These are phyloP conservation scores for Cladophialophora exuberans DNA, from an alignment of 2,329 filamentous ascomycete species.

Conservation along the genomic window DNA sequence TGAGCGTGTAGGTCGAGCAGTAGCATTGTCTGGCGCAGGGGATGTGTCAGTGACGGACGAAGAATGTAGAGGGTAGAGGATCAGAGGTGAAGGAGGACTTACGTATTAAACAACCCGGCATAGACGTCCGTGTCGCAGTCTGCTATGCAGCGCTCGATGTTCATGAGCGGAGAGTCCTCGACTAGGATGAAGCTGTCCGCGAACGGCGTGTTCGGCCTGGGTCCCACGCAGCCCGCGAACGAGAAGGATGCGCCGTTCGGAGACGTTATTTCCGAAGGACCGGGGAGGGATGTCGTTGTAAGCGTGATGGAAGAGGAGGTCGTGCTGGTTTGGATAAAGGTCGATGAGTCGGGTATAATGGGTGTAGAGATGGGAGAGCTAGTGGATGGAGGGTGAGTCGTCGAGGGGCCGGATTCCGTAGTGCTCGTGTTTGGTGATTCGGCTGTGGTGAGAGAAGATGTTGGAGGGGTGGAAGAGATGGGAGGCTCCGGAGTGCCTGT, in stretches of 20 bases:
- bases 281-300: constrained; percentile 6
- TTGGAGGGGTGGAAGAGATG: constrained; percentile 18
- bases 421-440: background rate
- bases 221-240: constrained; percentile 28
- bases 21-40: constrained; percentile 17
- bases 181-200: constrained; percentile 19
- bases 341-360: background rate
- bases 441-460: constrained; percentile 38
- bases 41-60: background rate
- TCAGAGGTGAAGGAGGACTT: constrained; percentile 9
- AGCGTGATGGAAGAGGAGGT: constrained; percentile 2
- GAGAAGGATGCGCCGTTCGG: constrained; percentile 14
- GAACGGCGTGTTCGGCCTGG: constrained; percentile 13
- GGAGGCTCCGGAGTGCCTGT: background rate
- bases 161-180: constrained; percentile 24
- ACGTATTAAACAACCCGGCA: constrained; percentile 21
- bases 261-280: constrained; percentile 11
- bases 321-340: too few relatives aligned
- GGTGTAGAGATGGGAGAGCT: background rate
- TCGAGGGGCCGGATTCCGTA: background rate
- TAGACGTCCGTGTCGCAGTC: constrained; percentile 13
- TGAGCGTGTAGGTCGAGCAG: constrained; percentile 16
- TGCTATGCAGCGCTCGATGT: constrained; percentile 22
- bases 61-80: background rate
- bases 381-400: background rate